Conservation (phyloP, 805 yeast species). For the Phaffomyces thermotolerans region DNA sequence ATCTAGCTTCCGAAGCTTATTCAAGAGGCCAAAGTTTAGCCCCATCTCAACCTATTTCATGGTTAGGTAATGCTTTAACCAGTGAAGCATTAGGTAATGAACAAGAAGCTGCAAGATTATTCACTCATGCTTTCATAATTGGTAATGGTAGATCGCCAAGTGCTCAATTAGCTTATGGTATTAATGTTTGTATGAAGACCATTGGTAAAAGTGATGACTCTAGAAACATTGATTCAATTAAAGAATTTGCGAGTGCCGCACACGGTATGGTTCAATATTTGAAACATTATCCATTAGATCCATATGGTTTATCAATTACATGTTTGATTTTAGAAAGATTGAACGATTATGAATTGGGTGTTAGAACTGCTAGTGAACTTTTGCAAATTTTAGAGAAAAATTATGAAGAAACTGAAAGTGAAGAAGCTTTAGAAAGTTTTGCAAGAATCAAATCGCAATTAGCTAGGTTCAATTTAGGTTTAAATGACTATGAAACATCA, state of each 20-base stretch:
- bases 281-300: slow-evolving; percentile 53
- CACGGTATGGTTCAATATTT: slow-evolving; percentile 60
- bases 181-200: slow-evolving; percentile 42
- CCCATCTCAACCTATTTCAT: slow-evolving; percentile 67
- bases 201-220: slow-evolving; percentile 39
- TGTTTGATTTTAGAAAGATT: slow-evolving; percentile 61
- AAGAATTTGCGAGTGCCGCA: slow-evolving; percentile 59
- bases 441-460: slow-evolving; percentile 59
- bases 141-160: slow-evolving; percentile 67
- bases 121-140: slow-evolving; percentile 71
- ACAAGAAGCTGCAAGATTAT: slow-evolving; percentile 46
- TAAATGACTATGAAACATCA: slow-evolving; percentile 47
- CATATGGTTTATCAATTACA: slow-evolving; percentile 48
- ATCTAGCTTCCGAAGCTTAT: slow-evolving; percentile 67
- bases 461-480: slow-evolving; percentile 65
- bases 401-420: slow-evolving; percentile 51
- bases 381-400: slow-evolving; percentile 43
- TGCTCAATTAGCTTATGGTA: slow-evolving; percentile 68
- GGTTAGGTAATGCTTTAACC: slow-evolving; percentile 81
- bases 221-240: slow-evolving; percentile 50
- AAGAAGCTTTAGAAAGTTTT: slow-evolving; percentile 38
- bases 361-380: slow-evolving; percentile 38
- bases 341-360: slow-evolving; percentile 51
- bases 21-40: slow-evolving; percentile 71
- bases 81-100: slow-evolving; percentile 43